phyloP scores from a whole-genome alignment of 768 basidiomycete genomes.

The Agrocybe praecox region DNA sequence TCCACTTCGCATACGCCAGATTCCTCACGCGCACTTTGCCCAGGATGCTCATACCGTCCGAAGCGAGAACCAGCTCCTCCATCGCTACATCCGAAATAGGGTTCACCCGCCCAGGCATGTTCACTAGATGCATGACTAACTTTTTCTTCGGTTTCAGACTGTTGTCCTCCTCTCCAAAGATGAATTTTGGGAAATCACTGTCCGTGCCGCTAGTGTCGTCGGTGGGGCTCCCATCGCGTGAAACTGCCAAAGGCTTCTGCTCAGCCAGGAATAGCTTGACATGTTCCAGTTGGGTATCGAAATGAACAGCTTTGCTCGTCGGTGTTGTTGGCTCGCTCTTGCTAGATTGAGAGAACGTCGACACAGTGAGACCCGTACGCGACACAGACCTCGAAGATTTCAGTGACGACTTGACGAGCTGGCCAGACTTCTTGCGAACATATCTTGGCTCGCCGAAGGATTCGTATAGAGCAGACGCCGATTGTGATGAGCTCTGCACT shows the following conservation, averaged over 20 bases:
- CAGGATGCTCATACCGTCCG: conserved; percentile 56
- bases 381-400: conserved; percentile 67
- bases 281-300: conserved; percentile 89
- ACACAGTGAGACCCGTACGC: conserved; percentile 50
- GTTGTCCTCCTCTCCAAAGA: conserved; percentile 41
- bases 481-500: conserved; percentile 15
- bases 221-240: conserved; percentile 86
- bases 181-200: conserved; percentile 71
- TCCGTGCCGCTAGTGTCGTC: conserved; percentile 83
- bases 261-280: conserved; percentile 94
- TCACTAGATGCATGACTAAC: conserved; percentile 64
- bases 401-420: conserved; percentile 89
- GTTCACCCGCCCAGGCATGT: conserved; percentile 57
- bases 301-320: conserved; percentile 86
- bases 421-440: conserved; percentile 91
- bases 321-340: conserved; percentile 89
- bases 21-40: conserved; percentile 84
- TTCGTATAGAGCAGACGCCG: conserved; percentile 25
- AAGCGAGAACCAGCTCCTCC: conserved; percentile 54
- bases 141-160: conserved; percentile 32
- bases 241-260: conserved; percentile 94
- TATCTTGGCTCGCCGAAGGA: conserved; percentile 42
- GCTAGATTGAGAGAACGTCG: conserved; percentile 47
- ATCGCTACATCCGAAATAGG: conserved; percentile 49
- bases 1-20: conserved; percentile 83